Evolutionary conservation across 345 rosid genomes (phyloP), one percentile per base, ranked within the genome.

Genomic region (Ceriops zippeliana): DNA sequence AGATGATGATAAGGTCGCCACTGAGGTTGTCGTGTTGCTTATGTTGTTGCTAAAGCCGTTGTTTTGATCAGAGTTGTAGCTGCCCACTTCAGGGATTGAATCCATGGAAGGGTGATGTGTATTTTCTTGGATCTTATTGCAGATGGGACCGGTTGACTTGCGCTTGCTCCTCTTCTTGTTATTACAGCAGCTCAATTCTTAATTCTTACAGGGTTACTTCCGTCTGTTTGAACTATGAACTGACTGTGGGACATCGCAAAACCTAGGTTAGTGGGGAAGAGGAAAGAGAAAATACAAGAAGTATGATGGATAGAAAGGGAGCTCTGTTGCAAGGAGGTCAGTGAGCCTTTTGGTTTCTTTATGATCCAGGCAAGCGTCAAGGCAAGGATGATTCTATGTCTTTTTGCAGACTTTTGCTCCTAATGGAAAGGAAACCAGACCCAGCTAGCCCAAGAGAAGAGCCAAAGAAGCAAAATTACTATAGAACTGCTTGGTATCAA

Each of bases 11-110:
- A 58, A 22, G 30, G 52, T 20, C 34, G 68, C 54, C 5, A 19
- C 20, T 16, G 78, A 67, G 22, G 51, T 13, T 10, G 63, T 38
- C 20, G 38, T 6, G 30, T 30, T 20, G 26, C 22, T 21, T 32
- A 21, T 49, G 54, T 6, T 58, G 68, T 1, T 67, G 54, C 3
- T 32, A 62, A 59, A 58, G 52, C 66, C 49, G 53, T 16, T 49
- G 56, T 46, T 57, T 28, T 63, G 49, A 42, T 42, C 66, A 1
- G 66, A 53, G 66, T 75, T 65, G 51, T 67, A 70, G 53, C 38
- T 38, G 20, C 60, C 75, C 68, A 66, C 66, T 46, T 76, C 75
- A 5, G 71, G 69, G 58, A 70, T 66, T 34, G 75, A 66, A 71
- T 70, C 71, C 79, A 70, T 75, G 22, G n/a, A 16, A 63, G 37